phyloP scores from a whole-genome alignment of 306 rosid species.

The Gastrolobium villosum region DNA sequence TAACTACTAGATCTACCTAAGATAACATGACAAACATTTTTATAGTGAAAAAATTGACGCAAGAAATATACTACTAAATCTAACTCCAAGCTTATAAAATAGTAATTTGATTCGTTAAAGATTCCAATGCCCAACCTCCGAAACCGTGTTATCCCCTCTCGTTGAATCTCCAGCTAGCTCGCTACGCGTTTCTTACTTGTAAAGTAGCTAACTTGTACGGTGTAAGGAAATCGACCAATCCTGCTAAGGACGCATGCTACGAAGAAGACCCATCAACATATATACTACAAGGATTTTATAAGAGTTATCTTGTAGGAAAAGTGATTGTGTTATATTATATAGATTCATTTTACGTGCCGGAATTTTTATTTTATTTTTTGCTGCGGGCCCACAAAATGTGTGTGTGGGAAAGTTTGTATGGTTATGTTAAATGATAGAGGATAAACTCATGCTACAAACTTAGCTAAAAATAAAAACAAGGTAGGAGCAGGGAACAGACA shows the following conservation, averaged over 20 bases:
- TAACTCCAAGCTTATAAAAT: neutral
- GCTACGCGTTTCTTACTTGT: conserved; percentile 58
- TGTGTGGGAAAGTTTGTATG: no score
- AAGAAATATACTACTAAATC: conserved; percentile 35
- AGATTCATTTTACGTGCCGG: no score
- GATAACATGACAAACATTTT: conserved; percentile 30
- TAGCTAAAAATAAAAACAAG: conserved; percentile 30
- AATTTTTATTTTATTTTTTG: no score
- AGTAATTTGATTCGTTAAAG: neutral
- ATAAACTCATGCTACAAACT: neutral
- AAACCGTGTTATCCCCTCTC: conserved; percentile 45
- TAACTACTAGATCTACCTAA: conserved; percentile 30
- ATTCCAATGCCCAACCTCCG: conserved; percentile 48
- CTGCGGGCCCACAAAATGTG: no score
- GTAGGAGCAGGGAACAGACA: conserved; percentile 41
- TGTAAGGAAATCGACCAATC: conserved; percentile 34
- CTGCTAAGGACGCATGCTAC: conserved; percentile 25
- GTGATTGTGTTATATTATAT: no score
- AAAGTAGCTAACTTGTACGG: conserved; percentile 35
- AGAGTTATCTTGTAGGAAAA: no score
- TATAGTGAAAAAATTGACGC: conserved; percentile 22
- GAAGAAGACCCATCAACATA: conserved; percentile 14
- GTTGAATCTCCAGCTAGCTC: conserved; percentile 41
- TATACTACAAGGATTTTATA: no score
- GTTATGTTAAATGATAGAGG: no score